Evolutionary conservation across 1,139 yeast genomes (phyloP), one percentile per base, ranked within the genome.

Genomic region (Suhomyces anneliseae): DNA sequence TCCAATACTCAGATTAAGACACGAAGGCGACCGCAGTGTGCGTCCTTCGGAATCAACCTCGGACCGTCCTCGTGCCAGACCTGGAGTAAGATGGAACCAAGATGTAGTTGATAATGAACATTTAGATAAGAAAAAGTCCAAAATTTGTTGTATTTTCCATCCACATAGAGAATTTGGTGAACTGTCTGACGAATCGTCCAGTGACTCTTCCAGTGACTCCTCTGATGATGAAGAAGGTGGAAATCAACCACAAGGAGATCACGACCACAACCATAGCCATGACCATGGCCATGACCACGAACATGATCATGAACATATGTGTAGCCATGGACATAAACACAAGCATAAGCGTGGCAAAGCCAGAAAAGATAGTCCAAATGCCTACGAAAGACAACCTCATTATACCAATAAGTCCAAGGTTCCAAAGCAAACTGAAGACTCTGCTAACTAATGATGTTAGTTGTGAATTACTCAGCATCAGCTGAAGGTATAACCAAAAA

Each of bases 61-160:
- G 11, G 38, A 26, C 10, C 29, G 7, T n/a, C 26, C 47, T 8
- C 42, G 42, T 32, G 24, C 48, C 34, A 54, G 62, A 35, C 76
- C 83, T 4, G 75, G 76, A 38, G 97, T 92, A 0, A 74, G 84
- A 48, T 92, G 97, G 97, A 76, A 83, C 6, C 88, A 86, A 39
- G 96, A 85, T 43, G 93, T 90, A 5, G 75, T 92, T 6, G 98
- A 92, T 66, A 92, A 92, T 61, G 99, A 92, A 66, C 71, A 87
- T 62, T 74, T 93, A 87, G 80, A 85, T 60, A 87, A 81, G 70
- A 92, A 92, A 70, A 90, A 90, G 64, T 81, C 96, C 15, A 93
- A 92, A 66, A 85, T 92, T n/a, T 93, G 99, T 63, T 92, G 99
- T 57, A 92, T 93, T 24, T 93, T 86, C 69, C 96, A 90, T 60